Evolutionary conservation across 345 rosid species (phyloP).

Genomic region (Syzygium grande): DNA sequence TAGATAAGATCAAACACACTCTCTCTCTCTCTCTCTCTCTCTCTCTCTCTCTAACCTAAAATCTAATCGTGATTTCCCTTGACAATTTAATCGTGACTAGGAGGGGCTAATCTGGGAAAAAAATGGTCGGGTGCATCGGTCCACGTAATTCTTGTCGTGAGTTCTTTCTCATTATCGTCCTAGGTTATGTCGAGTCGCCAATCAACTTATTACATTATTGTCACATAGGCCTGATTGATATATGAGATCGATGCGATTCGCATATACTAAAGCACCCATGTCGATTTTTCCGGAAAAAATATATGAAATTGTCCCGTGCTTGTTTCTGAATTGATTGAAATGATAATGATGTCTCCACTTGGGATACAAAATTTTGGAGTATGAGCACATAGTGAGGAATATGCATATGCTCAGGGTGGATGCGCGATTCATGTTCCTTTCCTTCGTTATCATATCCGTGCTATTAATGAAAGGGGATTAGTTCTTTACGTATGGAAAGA

Average conservation of each 20-base stretch:
- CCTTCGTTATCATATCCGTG: too few relatives aligned
- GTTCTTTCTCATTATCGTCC: accelerated
- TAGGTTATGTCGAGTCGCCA: background rate
- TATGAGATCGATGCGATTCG: background rate
- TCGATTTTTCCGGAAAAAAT: background rate
- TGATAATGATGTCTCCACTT: background rate
- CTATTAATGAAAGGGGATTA: background rate
- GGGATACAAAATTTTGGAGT: background rate
- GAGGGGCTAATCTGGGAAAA: background rate
- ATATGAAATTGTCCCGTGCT: background rate
- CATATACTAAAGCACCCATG: background rate
- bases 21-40: background rate
- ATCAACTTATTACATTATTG: accelerated
- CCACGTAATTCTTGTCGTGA: background rate
- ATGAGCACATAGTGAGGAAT: background rate
- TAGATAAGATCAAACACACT: slow-evolving; percentile 3
- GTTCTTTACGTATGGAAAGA: background rate
- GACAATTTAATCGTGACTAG: background rate
- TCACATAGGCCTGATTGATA: accelerated
- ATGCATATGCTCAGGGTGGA: background rate
- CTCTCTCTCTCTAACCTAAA: background rate
- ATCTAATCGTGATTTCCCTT: background rate
- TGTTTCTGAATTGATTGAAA: background rate
- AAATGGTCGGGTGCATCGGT: background rate
- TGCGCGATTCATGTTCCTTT: too few relatives aligned